Evolutionary conservation across 108 stramenopile genomes (phyloP).

Genomic region (Skeletonema menzelii): DNA sequence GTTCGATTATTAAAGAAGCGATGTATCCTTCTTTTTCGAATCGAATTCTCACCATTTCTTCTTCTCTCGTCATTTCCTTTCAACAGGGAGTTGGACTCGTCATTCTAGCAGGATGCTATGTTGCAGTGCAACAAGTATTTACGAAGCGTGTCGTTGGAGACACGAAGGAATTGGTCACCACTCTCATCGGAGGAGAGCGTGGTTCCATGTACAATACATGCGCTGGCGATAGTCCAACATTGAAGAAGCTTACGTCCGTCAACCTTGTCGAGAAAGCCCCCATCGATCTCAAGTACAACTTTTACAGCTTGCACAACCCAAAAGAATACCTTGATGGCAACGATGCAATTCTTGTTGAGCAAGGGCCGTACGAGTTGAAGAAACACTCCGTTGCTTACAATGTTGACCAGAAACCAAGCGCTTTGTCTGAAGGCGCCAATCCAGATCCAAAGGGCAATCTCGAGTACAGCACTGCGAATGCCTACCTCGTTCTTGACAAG

Average conservation of each 20-base stretch:
- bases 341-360: conserved; percentile 48
- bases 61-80: neutral
- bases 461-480: conserved; percentile 50
- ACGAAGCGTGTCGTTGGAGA: conserved; percentile 7
- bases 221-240: conserved; percentile 28
- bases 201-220: conserved; percentile 59
- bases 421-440: conserved; percentile 22
- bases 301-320: conserved; percentile 51
- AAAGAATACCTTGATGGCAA: conserved; percentile 47
- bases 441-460: conserved; percentile 44
- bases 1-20: neutral
- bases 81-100: conserved; percentile 44
- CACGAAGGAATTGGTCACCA: conserved; percentile 4
- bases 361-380: conserved; percentile 49
- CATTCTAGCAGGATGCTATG: conserved; percentile 31
- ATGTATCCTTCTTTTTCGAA: neutral
- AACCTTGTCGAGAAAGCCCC: conserved; percentile 45
- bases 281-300: conserved; percentile 45
- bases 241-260: conserved; percentile 42
- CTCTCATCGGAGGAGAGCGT: conserved; percentile 22
- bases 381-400: conserved; percentile 47
- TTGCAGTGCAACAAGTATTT: conserved; percentile 25
- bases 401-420: conserved; percentile 33
- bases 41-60: neutral
- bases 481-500: conserved; percentile 50